Evolutionary conservation across 164 flowering plant genomes (phyloP).

Genomic region (Tetracentron sinense): DNA sequence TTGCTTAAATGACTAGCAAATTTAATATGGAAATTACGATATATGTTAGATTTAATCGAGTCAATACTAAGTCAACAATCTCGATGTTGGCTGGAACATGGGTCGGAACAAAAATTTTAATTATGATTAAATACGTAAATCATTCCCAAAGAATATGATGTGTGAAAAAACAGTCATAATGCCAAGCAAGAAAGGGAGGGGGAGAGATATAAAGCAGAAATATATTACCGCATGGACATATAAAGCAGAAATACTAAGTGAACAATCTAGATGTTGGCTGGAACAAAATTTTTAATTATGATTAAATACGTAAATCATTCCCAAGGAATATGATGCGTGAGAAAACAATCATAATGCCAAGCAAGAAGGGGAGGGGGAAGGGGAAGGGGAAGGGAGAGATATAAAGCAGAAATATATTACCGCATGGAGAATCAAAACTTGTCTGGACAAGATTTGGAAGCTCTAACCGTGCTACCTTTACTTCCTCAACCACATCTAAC

Average conservation of each 20-base stretch:
- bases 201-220: neutral
- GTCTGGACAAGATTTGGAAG: slow-evolving; percentile 39
- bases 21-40: neutral
- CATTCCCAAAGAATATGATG: neutral
- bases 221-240: slow-evolving; percentile 52
- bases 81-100: too few relatives aligned
- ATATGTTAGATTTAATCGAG: neutral
- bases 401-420: slow-evolving; percentile 31
- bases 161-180: too few relatives aligned
- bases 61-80: neutral
- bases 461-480: slow-evolving; percentile 50
- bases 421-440: slow-evolving; percentile 47
- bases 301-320: too few relatives aligned
- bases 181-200: neutral
- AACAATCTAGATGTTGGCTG: too few relatives aligned
- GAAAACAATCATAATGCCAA: neutral
- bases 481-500: slow-evolving; percentile 72
- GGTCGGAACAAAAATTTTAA: too few relatives aligned
- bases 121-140: too few relatives aligned
- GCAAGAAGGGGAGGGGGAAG: neutral
- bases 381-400: too few relatives aligned
- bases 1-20: neutral
- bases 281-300: too few relatives aligned
- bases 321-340: neutral
- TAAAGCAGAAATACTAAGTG: too few relatives aligned